Evolutionary conservation across 2,329 filamentous ascomycete genomes (phyloP).

Genomic region (Conoideocrella luteorostrata): DNA sequence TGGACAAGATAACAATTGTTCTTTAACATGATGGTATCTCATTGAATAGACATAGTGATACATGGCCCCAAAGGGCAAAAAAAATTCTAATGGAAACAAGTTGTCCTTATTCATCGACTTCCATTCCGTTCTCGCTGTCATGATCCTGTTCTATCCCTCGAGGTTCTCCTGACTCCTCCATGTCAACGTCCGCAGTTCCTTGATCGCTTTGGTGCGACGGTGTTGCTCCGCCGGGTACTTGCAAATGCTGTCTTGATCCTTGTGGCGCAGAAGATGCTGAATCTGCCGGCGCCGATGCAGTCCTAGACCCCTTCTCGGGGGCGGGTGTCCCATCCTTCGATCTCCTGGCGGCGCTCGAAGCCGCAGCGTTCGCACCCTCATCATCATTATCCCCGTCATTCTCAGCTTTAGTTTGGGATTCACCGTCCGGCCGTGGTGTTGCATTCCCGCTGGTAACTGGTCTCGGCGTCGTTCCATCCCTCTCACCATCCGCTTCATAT

Average conservation of each 20-base stretch:
- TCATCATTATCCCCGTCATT: constrained; percentile 19
- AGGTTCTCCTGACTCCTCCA: constrained; percentile 41
- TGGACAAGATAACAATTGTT: too few species aligned
- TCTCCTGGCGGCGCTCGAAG: constrained; percentile 24
- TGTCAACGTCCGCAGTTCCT: constrained; percentile 49
- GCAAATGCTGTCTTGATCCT: constrained; percentile 7
- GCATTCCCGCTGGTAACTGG: constrained; percentile 44
- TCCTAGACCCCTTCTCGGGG: constrained; percentile 16
- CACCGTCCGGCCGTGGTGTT: constrained; percentile 43
- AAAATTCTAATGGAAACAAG: not conserved
- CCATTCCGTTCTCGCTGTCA: constrained; percentile 48
- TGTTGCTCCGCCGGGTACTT: constrained; percentile 8
- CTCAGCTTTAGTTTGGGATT: constrained; percentile 23
- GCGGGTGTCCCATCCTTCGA: constrained; percentile 24
- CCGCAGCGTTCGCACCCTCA: not conserved
- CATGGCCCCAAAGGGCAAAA: not conserved
- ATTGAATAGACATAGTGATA: not conserved
- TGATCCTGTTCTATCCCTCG: constrained; percentile 25
- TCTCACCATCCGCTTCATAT: constrained; percentile 45
- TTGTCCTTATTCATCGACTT: constrained; percentile 42
- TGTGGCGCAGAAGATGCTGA: constrained; percentile 5
- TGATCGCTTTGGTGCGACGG: constrained; percentile 19
- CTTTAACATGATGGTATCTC: constrained; percentile 2
- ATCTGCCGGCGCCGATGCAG: constrained; percentile 2
- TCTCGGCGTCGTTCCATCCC: constrained; percentile 43